Evolutionary conservation across 495 filamentous ascomycete species (phyloP).

Genomic region (Cercophora scortea): DNA sequence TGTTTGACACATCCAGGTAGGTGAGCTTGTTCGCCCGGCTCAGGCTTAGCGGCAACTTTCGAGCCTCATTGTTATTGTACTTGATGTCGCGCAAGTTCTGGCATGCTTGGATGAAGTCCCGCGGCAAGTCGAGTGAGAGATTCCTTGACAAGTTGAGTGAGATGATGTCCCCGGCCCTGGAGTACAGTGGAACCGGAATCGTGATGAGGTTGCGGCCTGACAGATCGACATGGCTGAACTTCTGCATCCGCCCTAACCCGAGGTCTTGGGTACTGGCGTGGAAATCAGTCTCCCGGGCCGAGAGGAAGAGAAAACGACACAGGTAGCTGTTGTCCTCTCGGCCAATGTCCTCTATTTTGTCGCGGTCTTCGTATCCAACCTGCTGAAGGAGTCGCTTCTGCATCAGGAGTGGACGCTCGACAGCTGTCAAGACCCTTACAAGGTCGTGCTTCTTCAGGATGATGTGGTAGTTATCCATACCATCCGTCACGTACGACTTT

Average conservation of each 20-base stretch:
- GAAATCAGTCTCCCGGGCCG: constrained; percentile 78
- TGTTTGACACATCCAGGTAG: constrained; percentile 90
- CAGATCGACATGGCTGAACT: constrained; percentile 89
- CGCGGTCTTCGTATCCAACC: constrained; percentile 80
- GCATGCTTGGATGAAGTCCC: constrained; percentile 94
- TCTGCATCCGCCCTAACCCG: constrained; percentile 70
- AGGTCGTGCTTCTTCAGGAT: constrained; percentile 89
- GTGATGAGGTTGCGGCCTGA: constrained; percentile 86
- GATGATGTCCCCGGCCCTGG: constrained; percentile 85
- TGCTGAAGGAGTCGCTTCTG: constrained; percentile 91
- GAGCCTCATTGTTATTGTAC: constrained; percentile 84
- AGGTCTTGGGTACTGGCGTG: constrained; percentile 54
- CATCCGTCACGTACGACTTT: constrained; percentile 86
- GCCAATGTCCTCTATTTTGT: constrained; percentile 90
- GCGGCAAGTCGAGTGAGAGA: constrained; percentile 83
- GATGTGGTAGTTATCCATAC: constrained; percentile 87
- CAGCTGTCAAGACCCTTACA: constrained; percentile 66
- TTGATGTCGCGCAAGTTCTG: constrained; percentile 89
- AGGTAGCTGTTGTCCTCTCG: constrained; percentile 96
- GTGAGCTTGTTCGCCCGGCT: constrained; percentile 74
- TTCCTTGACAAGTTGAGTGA: constrained; percentile 90
- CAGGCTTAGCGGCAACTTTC: constrained; percentile 77
- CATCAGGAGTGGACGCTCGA: constrained; percentile 80
- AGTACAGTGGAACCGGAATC: constrained; percentile 90
- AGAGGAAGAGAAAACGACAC: constrained; percentile 89